Percentiles rank a stretch among this genome's conserved stretches.
phyloP scores from a whole-genome alignment of 441 rosid genomes.

The Adansonia grandidieri region DNA sequence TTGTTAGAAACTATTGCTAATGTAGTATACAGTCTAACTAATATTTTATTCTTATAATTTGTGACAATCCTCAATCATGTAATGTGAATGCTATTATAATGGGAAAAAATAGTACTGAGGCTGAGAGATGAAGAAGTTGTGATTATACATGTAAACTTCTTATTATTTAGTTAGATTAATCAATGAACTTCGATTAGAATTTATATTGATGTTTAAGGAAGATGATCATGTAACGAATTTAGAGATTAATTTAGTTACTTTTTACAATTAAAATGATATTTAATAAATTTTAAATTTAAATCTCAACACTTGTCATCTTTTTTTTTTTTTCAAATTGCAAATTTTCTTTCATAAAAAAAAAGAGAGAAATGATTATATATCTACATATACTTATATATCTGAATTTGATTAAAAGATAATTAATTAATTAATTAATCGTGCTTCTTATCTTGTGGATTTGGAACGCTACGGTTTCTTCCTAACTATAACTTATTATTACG shows the following conservation, averaged over 20 bases:
- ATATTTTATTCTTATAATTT: not conserved
- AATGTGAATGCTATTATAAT: not conserved
- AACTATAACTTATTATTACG: constrained; percentile 7
- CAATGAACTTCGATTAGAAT: not conserved
- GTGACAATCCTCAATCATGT: constrained; percentile 1
- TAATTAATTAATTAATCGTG: too few relatives aligned
- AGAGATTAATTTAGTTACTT: too few relatives aligned
- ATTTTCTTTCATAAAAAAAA: too few relatives aligned
- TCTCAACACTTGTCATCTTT: too few relatives aligned
- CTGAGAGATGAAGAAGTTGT: not conserved
- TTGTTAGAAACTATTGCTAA: not conserved
- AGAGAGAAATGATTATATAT: not conserved
- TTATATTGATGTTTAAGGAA: not conserved
- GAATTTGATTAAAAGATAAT: not conserved
- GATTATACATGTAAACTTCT: not conserved
- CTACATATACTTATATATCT: not conserved
- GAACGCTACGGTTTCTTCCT: constrained; percentile 11
- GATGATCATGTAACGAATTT: not conserved
- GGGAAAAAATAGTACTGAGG: not conserved
- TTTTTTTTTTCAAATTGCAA: too few relatives aligned
- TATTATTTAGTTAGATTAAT: not conserved
- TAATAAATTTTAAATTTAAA: too few relatives aligned
- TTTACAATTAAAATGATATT: too few relatives aligned
- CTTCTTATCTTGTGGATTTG: not conserved
- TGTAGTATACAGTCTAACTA: not conserved